Base-by-base conservation (phyloP, 169 alveolate genomes). In the Plasmodium vinckei region DNA sequence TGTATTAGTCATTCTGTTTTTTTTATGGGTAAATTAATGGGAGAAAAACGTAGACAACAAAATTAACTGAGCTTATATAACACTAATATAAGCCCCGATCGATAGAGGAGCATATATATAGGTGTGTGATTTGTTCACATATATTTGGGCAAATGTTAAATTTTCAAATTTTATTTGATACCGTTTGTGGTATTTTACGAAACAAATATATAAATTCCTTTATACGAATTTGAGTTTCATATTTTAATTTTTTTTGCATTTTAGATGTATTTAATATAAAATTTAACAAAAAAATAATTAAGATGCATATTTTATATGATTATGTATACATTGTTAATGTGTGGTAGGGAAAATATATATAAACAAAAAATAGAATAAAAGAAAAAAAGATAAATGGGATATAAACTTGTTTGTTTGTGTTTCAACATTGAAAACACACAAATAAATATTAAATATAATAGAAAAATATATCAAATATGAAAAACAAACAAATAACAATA, bases 1-100 rank as follows among this genome's bases (percentile, higher is more conserved):
- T 1, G 23, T 65, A n/a, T 79, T 21, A 7, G 67, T 65, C 72
- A 51, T 79, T 56, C 39, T 79, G 33, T 61, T 61, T 49, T 27
- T 63, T 46, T 56, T 44, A 67, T 42, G 72, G 42, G 19, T 19
- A 44, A 39, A 68, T 6, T 51, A 39, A 44, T 17, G 13, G 17
- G 46, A 12, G 2, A 21, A 17, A 21, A 17, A 63, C 54, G 12
- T 61, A 54, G 25, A 17, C 21, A 57, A 33, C 25, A 61, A 15
- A 42, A 39, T 5, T 46, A 15, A 19, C 42, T 33, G 42, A 33
- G 3, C 17, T 6, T 13, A 51, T 13, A 51, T 51, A 51, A 51
- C 59, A 33, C 42, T 33, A 33, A 33, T 33, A 33, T 3, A 33
- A 33, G 42, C 42, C 7, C 6, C 5, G 42, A 33, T 33, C 6